Evolutionary conservation across 2,329 filamentous ascomycete species (phyloP), one percentile per base, ranked within the genome.

Genomic region (Juglanconis oblonga): DNA sequence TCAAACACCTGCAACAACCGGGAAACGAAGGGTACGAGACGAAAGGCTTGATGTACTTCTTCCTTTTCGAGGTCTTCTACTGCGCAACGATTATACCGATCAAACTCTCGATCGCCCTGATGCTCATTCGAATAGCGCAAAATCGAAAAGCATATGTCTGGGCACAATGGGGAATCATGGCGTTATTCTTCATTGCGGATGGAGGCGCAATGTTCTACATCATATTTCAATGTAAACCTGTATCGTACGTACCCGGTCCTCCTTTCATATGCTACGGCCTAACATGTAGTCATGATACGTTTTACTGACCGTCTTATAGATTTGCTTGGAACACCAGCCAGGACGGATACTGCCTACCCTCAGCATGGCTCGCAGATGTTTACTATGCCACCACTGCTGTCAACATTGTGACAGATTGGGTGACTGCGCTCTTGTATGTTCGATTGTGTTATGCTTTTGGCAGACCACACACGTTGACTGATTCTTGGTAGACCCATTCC

Each of bases 1-100:
- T 38, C 5, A 24, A 14, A 31, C 53, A 57, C 45, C 58, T 62
- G 11, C 9, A 48, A 44, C 31, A 33, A 40, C 52, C 52, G 8
- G 57, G 33, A 45, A 59, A 57, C 5, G 57, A 44, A 38, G 32
- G 50, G n/a, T 62, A 62, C 24, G 48, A 54, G n/a, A 54, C 44
- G 5, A 44, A 52, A 4, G 60, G 57, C 42, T 17, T 59, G 60
- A 59, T 59, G 60, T 62, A 62, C 49, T 62, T 62, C 40, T 62
- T 62, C 38, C 49, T 62, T 35, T 62, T 62, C 29, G 60, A 62
- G 38, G 60, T 62, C 44, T 62, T 62, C 24, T 62, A 62, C 60
- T 62, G 60, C 49, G 60, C 44, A 29, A 29, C 60, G 35, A 62
- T 62, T 38, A 52, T 62, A 32, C 60, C 60, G 3, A 58, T 62